These are phyloP conservation scores for Aspergillus sp. DNA, from an alignment of 2,329 filamentous ascomycete species.

Conservation along the genomic window DNA sequence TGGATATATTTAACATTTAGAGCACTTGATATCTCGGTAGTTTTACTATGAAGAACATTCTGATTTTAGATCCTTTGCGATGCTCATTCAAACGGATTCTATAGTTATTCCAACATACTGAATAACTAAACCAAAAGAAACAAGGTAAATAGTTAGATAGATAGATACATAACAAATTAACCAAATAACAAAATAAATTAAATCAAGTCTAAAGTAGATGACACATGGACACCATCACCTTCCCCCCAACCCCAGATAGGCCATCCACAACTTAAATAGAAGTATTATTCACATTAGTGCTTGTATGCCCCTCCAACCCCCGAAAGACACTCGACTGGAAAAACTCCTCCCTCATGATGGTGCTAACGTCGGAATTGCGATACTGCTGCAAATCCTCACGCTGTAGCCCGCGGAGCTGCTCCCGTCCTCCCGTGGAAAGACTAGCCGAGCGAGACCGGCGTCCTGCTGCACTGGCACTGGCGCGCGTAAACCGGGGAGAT, in stretches of 20 bases:
- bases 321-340: conserved; percentile 26
- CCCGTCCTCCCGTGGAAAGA: conserved; percentile 28
- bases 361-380: conserved; percentile 39
- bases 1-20: too few relatives aligned
- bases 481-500: conserved; percentile 15
- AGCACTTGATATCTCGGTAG: too few relatives aligned
- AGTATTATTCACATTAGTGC: background rate
- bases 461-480: background rate
- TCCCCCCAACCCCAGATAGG: too few relatives aligned
- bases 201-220: too few relatives aligned
- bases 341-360: conserved; percentile 36
- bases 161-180: background rate
- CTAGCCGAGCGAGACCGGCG: conserved; percentile 17
- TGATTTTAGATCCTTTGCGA: background rate
- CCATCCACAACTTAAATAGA: too few relatives aligned
- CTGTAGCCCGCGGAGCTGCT: conserved; percentile 33
- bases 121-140: background rate
- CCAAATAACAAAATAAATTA: too few relatives aligned
- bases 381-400: conserved; percentile 37
- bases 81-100: background rate
- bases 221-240: too few relatives aligned
- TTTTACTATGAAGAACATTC: too few relatives aligned
- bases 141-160: background rate
- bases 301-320: conserved; percentile 7
- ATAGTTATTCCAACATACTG: too few relatives aligned